Evolutionary conservation across 1,139 yeast species (phyloP).

Genomic region (Citeromyces siamensis): DNA sequence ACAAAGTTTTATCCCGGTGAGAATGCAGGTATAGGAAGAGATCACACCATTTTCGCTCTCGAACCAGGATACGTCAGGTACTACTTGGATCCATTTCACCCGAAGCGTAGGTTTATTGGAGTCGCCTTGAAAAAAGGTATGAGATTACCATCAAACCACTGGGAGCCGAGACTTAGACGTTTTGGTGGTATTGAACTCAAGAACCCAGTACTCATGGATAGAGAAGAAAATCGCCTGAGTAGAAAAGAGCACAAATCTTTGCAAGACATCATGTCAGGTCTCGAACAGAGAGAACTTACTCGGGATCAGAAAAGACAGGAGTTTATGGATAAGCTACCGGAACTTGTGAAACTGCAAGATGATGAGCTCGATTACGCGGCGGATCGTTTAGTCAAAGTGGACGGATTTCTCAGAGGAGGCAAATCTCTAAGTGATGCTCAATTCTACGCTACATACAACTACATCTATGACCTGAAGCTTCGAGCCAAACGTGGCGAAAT

Average conservation of each 20-base stretch:
- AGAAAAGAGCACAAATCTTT: constrained; percentile 51
- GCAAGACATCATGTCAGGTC: constrained; percentile 31
- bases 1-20: constrained; percentile 96
- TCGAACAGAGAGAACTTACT: constrained; percentile 25
- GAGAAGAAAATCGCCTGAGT: constrained; percentile 44
- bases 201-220: constrained; percentile 35
- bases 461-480: constrained; percentile 35
- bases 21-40: constrained; percentile 82
- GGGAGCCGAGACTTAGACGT: constrained; percentile 75
- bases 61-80: constrained; percentile 93
- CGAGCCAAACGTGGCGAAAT: constrained; percentile 27
- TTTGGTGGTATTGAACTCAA: constrained; percentile 57
- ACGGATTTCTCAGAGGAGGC: constrained; percentile 35
- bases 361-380: constrained; percentile 27
- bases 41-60: constrained; percentile 81
- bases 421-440: constrained; percentile 42
- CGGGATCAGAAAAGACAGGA: constrained; percentile 20
- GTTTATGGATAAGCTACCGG: constrained; percentile 17
- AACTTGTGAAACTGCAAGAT: constrained; percentile 19
- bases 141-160: constrained; percentile 77
- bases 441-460: constrained; percentile 39
- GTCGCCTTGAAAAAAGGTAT: constrained; percentile 58
- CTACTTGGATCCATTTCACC: constrained; percentile 95
- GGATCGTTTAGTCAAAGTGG: constrained; percentile 38
- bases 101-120: constrained; percentile 83